Evolutionary conservation across 2,329 filamentous ascomycete species (phyloP).

Genomic region (Verticillium longisporum): DNA sequence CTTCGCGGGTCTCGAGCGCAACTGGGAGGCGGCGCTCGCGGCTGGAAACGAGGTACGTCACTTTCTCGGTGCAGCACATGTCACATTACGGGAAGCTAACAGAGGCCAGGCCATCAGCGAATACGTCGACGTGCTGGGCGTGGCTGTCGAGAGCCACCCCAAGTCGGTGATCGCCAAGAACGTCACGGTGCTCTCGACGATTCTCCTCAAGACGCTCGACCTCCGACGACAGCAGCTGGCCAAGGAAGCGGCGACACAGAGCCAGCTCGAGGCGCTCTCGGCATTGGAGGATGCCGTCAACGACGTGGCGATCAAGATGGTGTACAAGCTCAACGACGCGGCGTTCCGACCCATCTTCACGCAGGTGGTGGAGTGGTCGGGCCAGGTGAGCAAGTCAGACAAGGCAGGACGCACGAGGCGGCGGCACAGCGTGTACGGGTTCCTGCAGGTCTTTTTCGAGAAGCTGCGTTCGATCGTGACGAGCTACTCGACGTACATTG

Average conservation of each 20-base stretch:
- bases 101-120: slow-evolving; percentile 54
- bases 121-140: slow-evolving; percentile 61
- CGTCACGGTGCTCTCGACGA: slow-evolving; percentile 58
- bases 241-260: slow-evolving; percentile 35
- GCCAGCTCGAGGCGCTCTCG: slow-evolving; percentile 39
- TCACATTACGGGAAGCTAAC: background rate
- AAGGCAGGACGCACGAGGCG: slow-evolving; percentile 50
- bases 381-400: slow-evolving; percentile 56
- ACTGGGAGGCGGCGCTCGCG: slow-evolving; percentile 60
- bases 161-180: slow-evolving; percentile 78
- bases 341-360: slow-evolving; percentile 89
- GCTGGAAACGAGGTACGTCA: slow-evolving; percentile 55
- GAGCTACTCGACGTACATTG: slow-evolving; percentile 77
- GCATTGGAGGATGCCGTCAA: slow-evolving; percentile 57
- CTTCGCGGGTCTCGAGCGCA: slow-evolving; percentile 64
- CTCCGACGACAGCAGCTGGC: slow-evolving; percentile 51
- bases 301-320: slow-evolving; percentile 75
- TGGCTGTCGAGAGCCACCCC: slow-evolving; percentile 67
- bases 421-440: slow-evolving; percentile 72
- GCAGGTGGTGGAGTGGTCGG: slow-evolving; percentile 77
- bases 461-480: slow-evolving; percentile 92
- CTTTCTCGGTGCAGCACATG: background rate
- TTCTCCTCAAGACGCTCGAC: slow-evolving; percentile 56
- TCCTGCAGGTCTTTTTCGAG: slow-evolving; percentile 73
- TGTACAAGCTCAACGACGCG: slow-evolving; percentile 93